A percentile compares a stretch with the other conserved stretches of the same genome.
phyloP scores from a whole-genome alignment of 75 land plant species.

The Azolla pinnata region DNA sequence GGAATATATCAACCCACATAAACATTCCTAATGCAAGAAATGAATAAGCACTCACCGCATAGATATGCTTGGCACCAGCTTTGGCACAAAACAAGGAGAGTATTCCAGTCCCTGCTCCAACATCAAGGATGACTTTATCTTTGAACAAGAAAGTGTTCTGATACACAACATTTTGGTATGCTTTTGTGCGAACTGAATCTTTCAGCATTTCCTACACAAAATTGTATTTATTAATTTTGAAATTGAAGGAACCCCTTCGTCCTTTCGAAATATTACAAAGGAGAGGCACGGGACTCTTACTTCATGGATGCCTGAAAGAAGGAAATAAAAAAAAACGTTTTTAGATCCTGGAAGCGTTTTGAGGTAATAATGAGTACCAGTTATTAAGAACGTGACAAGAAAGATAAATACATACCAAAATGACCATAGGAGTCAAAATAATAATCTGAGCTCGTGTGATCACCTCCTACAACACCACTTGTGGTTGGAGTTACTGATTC shows the following conservation, averaged over 20 bases:
- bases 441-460: conserved; percentile 93
- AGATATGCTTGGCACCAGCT: conserved; percentile 93
- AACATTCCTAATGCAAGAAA: too few species aligned
- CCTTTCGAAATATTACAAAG: not conserved
- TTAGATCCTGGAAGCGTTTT: conserved; percentile 2
- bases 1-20: too few species aligned
- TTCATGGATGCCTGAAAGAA: conserved; percentile 89
- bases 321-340: conserved; percentile 6
- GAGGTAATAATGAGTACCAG: not conserved
- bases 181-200: conserved; percentile 85
- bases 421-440: conserved; percentile 99
- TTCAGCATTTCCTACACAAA: conserved; percentile 92
- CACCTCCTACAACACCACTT: conserved; percentile 16
- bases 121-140: conserved; percentile 90
- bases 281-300: conserved; percentile 34
- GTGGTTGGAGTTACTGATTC: not conserved
- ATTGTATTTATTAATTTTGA: too few species aligned
- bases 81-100: conserved; percentile 94
- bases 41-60: conserved; percentile 89
- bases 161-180: conserved; percentile 91
- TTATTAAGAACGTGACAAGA: not conserved
- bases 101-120: conserved; percentile 98
- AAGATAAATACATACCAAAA: conserved; percentile 49
- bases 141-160: conserved; percentile 85
- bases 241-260: too few species aligned